Conservation (phyloP, 2,329 filamentous ascomycete species). For the Alternaria viburni region DNA sequence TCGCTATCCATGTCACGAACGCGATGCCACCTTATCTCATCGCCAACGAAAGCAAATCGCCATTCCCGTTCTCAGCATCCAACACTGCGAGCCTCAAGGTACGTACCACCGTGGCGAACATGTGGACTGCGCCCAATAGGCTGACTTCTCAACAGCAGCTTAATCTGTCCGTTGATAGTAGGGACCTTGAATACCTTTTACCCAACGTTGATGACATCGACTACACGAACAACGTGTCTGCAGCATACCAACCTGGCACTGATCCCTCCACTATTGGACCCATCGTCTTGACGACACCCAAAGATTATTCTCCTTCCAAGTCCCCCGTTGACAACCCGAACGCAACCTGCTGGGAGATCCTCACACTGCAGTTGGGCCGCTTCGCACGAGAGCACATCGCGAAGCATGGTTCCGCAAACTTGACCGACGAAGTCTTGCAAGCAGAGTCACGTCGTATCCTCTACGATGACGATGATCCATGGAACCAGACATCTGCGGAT, state of each 20-base stretch:
- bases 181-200: slow-evolving; percentile 38
- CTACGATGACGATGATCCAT: slow-evolving; percentile 57
- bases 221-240: slow-evolving; percentile 15
- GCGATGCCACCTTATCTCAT: slow-evolving; percentile 61
- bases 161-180: slow-evolving; percentile 17
- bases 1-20: slow-evolving; percentile 57
- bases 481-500: slow-evolving; percentile 53
- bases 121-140: neutral
- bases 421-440: slow-evolving; percentile 60
- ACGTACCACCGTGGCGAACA: slow-evolving; percentile 10
- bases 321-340: slow-evolving; percentile 21
- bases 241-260: slow-evolving; percentile 21
- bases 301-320: slow-evolving; percentile 18
- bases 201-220: slow-evolving; percentile 15
- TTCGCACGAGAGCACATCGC: slow-evolving; percentile 51
- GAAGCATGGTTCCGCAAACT: slow-evolving; percentile 41
- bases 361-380: slow-evolving; percentile 55
- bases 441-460: slow-evolving; percentile 54
- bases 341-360: slow-evolving; percentile 58
- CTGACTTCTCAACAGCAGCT: slow-evolving; percentile 26
- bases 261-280: slow-evolving; percentile 23
- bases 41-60: slow-evolving; percentile 54
- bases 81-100: slow-evolving; percentile 42
- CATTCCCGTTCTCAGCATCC: slow-evolving; percentile 56
- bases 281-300: slow-evolving; percentile 22